Conservation (phyloP, 2,329 filamentous ascomycete species). For the Aspergillus tamarii region DNA sequence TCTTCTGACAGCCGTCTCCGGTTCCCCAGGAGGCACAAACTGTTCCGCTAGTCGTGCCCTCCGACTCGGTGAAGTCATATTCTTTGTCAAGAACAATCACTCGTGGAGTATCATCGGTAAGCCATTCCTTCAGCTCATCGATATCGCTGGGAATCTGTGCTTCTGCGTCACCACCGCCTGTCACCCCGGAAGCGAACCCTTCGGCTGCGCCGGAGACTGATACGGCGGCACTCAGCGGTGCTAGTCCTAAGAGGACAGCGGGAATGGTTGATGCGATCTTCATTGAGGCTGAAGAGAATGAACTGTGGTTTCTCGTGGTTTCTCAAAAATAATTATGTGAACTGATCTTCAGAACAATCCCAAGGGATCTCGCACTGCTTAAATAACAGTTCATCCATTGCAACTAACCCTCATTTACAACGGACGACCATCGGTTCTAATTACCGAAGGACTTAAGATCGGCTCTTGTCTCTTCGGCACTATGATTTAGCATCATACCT, state of each 20-base stretch:
- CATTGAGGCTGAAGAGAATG: not conserved
- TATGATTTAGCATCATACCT: not conserved
- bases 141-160: slow-evolving; percentile 56
- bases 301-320: not conserved
- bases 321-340: not conserved
- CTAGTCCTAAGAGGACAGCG: not conserved
- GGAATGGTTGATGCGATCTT: not conserved
- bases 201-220: slow-evolving; percentile 35
- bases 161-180: slow-evolving; percentile 60
- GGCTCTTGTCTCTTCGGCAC: not conserved
- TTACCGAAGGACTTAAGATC: not conserved
- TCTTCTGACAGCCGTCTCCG: slow-evolving; percentile 48
- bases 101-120: slow-evolving; percentile 56
- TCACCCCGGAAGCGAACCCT: slow-evolving; percentile 56
- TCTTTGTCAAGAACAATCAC: slow-evolving; percentile 61
- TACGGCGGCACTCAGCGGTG: slow-evolving; percentile 9
- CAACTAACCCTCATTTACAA: not conserved
- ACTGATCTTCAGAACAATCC: not conserved
- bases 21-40: slow-evolving; percentile 34
- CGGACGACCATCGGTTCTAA: not conserved
- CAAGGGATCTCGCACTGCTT: not conserved
- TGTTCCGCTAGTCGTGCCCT: slow-evolving; percentile 22
- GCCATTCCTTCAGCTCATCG: slow-evolving; percentile 59
- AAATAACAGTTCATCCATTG: not conserved
- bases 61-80: slow-evolving; percentile 27